A percentile compares a stretch with the other conserved stretches of the same genome.
Evolutionary conservation across 352 stramenopile species (phyloP).

Genomic region (Thalassiosira exigua): DNA sequence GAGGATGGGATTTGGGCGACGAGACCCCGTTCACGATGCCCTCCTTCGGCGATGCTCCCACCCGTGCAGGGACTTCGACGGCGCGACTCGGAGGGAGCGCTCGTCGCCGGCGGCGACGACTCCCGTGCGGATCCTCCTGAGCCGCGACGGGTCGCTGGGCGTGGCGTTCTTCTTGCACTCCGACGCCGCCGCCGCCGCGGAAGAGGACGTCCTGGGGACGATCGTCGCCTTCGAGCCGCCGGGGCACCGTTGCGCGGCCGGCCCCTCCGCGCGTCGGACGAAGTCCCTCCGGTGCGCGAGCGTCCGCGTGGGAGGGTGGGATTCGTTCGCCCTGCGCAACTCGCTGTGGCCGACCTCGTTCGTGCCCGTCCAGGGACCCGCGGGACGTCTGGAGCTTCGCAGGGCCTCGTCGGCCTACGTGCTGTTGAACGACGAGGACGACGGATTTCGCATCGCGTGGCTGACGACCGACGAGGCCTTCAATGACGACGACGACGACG

Average conservation of each 20-base stretch:
- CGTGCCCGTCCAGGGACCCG: background rate
- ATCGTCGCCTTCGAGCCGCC: conserved; percentile 67
- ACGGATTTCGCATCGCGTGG: conserved; percentile 78
- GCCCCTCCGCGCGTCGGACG: conserved; percentile 3
- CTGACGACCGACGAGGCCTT: conserved; percentile 13
- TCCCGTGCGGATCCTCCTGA: conserved; percentile 65
- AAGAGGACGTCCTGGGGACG: conserved; percentile 48
- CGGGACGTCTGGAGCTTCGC: conserved; percentile 2
- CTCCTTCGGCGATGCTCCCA: background rate
- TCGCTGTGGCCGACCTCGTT: conserved; percentile 47
- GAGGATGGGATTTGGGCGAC: background rate
- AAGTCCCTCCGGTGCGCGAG: conserved; percentile 60
- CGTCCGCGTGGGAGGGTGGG: conserved; percentile 57
- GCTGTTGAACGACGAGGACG: conserved; percentile 75
- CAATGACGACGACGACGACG: background rate
- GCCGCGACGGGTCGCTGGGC: conserved; percentile 52
- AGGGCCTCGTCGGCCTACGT: conserved; percentile 50
- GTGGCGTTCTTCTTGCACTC: conserved; percentile 40
- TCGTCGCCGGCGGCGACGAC: conserved; percentile 40
- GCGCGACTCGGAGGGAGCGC: background rate
- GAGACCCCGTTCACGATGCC: background rate
- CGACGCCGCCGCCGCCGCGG: conserved; percentile 22
- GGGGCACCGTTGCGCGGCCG: background rate
- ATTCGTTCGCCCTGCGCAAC: conserved; percentile 59
- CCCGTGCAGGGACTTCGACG: background rate